phyloP scores from a whole-genome alignment of 257 asterid genomes.

The Solanum virginianum region DNA sequence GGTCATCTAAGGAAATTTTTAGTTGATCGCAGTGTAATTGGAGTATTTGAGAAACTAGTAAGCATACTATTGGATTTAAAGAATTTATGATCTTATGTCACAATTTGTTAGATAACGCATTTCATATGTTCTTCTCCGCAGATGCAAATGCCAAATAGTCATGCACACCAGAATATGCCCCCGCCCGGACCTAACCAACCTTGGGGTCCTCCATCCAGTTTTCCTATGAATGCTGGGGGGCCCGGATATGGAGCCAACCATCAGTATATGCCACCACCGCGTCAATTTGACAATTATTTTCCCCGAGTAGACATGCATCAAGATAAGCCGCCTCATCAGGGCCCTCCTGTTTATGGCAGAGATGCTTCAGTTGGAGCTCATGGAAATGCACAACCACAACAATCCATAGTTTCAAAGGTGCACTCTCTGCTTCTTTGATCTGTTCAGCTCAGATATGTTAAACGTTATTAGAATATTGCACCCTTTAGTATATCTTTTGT shows the following conservation, averaged over 20 bases:
- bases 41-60: slow-evolving; percentile 74
- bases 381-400: slow-evolving; percentile 45
- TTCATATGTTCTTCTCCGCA: slow-evolving; percentile 10
- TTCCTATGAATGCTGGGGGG: slow-evolving; percentile 41
- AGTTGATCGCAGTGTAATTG: slow-evolving; percentile 80
- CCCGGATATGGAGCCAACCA: slow-evolving; percentile 36
- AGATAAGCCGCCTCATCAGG: slow-evolving; percentile 47
- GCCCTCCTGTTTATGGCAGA: slow-evolving; percentile 43
- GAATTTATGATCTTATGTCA: not conserved
- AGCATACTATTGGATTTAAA: slow-evolving; percentile 8
- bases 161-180: slow-evolving; percentile 47
- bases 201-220: slow-evolving; percentile 57
- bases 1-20: slow-evolving; percentile 73
- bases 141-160: slow-evolving; percentile 62
- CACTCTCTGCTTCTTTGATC: not conserved
- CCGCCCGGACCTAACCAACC: slow-evolving; percentile 25
- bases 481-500: not conserved
- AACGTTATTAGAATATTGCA: not conserved
- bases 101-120: not conserved
- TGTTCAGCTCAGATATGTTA: not conserved
- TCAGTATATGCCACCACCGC: slow-evolving; percentile 48
- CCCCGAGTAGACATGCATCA: slow-evolving; percentile 47
- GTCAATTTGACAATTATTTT: slow-evolving; percentile 55
- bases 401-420: slow-evolving; percentile 68
- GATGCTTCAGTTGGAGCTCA: slow-evolving; percentile 43